phyloP scores from a whole-genome alignment of 1,284 basidiomycete species.

The Austroboletus olivaceoglutinosus region DNA sequence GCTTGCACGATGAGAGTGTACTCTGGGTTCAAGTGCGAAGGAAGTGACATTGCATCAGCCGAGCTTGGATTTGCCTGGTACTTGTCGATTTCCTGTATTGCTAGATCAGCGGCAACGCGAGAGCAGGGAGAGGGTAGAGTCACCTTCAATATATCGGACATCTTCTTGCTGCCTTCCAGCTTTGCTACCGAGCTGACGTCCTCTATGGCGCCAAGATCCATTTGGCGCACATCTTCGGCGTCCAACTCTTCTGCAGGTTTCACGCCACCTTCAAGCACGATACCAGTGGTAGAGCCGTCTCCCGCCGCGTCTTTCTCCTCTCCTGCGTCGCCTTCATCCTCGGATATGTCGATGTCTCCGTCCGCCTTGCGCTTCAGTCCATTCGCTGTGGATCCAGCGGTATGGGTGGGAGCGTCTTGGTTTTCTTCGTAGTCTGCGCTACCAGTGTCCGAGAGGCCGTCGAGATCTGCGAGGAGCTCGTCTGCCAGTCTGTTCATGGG shows the following conservation, averaged over 20 bases:
- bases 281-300: slow-evolving; percentile 47
- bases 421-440: slow-evolving; percentile 54
- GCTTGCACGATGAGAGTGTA: slow-evolving; percentile 96
- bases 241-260: slow-evolving; percentile 93
- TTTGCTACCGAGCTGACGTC: slow-evolving; percentile 88
- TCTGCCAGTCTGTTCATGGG: slow-evolving; percentile 77
- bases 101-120: not conserved
- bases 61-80: slow-evolving; percentile 78
- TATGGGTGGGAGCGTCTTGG: slow-evolving; percentile 30
- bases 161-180: slow-evolving; percentile 81
- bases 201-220: slow-evolving; percentile 81
- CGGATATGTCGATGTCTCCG: slow-evolving; percentile 50
- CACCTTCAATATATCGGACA: slow-evolving; percentile 84
- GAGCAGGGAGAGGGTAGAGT: slow-evolving; percentile 18
- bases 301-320: slow-evolving; percentile 40
- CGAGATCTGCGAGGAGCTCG: slow-evolving; percentile 86
- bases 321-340: slow-evolving; percentile 44
- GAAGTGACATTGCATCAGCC: slow-evolving; percentile 71
- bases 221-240: slow-evolving; percentile 86
- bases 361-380: slow-evolving; percentile 63
- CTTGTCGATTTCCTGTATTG: slow-evolving; percentile 79
- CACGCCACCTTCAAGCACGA: slow-evolving; percentile 88
- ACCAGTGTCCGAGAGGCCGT: slow-evolving; percentile 68
- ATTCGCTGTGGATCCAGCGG: slow-evolving; percentile 36
- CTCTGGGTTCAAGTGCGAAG: slow-evolving; percentile 91